A percentile compares a stretch with the other conserved stretches of the same genome.
phyloP scores from a whole-genome alignment of 768 basidiomycete genomes.

The Suillus cothurnatus region DNA sequence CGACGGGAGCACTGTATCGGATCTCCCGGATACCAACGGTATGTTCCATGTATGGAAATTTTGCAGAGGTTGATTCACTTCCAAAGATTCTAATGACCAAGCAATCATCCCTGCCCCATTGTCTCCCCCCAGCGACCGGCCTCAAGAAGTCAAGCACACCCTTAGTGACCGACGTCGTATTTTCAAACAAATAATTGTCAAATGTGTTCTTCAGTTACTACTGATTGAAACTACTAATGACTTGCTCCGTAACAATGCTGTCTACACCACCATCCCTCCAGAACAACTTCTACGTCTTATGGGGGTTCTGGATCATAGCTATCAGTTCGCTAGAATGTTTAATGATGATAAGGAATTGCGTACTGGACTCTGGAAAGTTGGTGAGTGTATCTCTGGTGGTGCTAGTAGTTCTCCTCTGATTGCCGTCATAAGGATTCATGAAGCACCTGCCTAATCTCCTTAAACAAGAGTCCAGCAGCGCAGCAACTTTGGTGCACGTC shows the following conservation, averaged over 20 bases:
- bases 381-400: slow-evolving; percentile 46
- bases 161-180: slow-evolving; percentile 75
- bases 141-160: slow-evolving; percentile 54
- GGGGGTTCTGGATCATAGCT: slow-evolving; percentile 95
- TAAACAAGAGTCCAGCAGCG: slow-evolving; percentile 98
- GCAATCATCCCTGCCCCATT: slow-evolving; percentile 87
- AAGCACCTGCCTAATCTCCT: slow-evolving; percentile 96
- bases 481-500: slow-evolving; percentile 91
- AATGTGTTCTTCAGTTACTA: slow-evolving; percentile 96
- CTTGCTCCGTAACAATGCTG: slow-evolving; percentile 86
- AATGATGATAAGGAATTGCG: slow-evolving; percentile 98
- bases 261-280: slow-evolving; percentile 93
- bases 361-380: slow-evolving; percentile 99
- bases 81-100: slow-evolving; percentile 61
- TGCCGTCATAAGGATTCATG: slow-evolving; percentile 81
- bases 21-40: slow-evolving; percentile 53
- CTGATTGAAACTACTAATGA: slow-evolving; percentile 98
- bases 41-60: neutral
- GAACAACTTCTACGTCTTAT: slow-evolving; percentile 91
- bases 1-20: slow-evolving; percentile 51
- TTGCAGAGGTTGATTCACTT: slow-evolving; percentile 14
- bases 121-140: slow-evolving; percentile 66
- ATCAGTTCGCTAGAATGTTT: slow-evolving; percentile 96
- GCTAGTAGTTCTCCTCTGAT: slow-evolving; percentile 1
- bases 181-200: slow-evolving; percentile 99